These are phyloP conservation scores for Marasmius sp. DNA, from an alignment of 1,284 basidiomycete genomes.

Conservation along the genomic window DNA sequence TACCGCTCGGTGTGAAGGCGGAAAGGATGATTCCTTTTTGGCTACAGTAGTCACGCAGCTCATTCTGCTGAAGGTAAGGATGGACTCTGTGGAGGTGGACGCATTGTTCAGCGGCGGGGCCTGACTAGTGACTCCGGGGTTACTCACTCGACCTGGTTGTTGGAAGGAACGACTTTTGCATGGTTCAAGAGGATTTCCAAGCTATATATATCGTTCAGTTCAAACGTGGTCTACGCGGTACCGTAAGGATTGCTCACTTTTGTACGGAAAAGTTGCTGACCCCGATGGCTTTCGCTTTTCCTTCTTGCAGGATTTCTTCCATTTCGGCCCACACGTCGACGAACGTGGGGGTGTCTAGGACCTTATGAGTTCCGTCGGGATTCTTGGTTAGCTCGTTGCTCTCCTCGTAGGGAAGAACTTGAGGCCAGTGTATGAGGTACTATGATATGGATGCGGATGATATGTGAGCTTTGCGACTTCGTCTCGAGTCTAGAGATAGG, in stretches of 20 bases:
- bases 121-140: not conserved
- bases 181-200: constrained; percentile 25
- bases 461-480: constrained; percentile 10
- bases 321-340: constrained; percentile 24
- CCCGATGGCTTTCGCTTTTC: constrained; percentile 43
- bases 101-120: not conserved
- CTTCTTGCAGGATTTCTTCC: constrained; percentile 19
- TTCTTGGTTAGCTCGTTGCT: constrained; percentile 7
- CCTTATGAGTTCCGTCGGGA: constrained; percentile 18
- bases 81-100: constrained; percentile 16
- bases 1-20: constrained; percentile 25
- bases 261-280: constrained; percentile 33
- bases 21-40: constrained; percentile 20
- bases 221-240: not conserved
- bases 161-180: constrained; percentile 19
- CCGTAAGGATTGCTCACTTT: constrained; percentile 17
- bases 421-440: constrained; percentile 71
- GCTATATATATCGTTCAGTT: constrained; percentile 14
- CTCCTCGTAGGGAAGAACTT: constrained; percentile 17
- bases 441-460: not conserved
- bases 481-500: constrained; percentile 8
- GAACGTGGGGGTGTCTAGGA: constrained; percentile 18
- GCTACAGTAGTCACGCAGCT: constrained; percentile 21
- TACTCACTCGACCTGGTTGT: constrained; percentile 27
- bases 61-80: constrained; percentile 22